Evolutionary conservation across 2,329 filamentous ascomycete genomes (phyloP).

Genomic region (Arthrobotrys sphaeroides): DNA sequence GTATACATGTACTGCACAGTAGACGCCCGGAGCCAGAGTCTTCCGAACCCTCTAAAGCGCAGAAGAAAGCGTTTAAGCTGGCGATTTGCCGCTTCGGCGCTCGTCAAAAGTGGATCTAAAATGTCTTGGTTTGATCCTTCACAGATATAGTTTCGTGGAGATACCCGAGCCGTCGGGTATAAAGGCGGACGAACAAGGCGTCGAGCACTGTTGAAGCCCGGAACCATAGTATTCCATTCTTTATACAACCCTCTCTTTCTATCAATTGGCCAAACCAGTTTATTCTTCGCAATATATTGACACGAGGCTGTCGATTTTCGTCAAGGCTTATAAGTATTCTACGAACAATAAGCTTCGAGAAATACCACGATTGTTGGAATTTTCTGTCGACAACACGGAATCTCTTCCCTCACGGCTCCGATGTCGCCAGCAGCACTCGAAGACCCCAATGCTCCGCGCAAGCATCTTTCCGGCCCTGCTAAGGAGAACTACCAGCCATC

Average conservation of each 20-base stretch:
- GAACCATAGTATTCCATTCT: not conserved
- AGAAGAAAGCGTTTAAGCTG: not conserved
- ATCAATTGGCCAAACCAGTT: not conserved
- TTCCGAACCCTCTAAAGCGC: not conserved
- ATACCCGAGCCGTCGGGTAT: conserved; percentile 9
- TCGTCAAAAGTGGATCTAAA: conserved; percentile 20
- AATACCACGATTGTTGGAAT: conserved; percentile 21
- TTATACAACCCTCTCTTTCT: not conserved
- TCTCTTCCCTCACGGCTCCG: not conserved
- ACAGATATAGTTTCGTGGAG: conserved; percentile 1
- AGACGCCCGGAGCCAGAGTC: not conserved
- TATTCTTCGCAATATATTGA: not conserved
- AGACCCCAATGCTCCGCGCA: conserved; percentile 29
- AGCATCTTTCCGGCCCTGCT: conserved; percentile 30
- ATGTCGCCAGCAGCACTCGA: conserved; percentile 45
- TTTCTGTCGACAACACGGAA: conserved; percentile 32
- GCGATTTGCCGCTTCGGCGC: not conserved
- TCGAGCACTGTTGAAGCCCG: not conserved
- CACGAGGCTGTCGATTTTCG: too few relatives aligned
- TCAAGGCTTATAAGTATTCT: not conserved
- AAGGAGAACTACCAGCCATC: conserved; percentile 14
- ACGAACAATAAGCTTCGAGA: not conserved
- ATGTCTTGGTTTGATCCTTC: conserved; percentile 25
- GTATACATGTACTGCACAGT: too few relatives aligned
- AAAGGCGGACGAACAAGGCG: not conserved